Evolutionary conservation across 305 asterid genomes (phyloP), one percentile per base, ranked within the genome.

Genomic region (Stenogyne calaminthoides): DNA sequence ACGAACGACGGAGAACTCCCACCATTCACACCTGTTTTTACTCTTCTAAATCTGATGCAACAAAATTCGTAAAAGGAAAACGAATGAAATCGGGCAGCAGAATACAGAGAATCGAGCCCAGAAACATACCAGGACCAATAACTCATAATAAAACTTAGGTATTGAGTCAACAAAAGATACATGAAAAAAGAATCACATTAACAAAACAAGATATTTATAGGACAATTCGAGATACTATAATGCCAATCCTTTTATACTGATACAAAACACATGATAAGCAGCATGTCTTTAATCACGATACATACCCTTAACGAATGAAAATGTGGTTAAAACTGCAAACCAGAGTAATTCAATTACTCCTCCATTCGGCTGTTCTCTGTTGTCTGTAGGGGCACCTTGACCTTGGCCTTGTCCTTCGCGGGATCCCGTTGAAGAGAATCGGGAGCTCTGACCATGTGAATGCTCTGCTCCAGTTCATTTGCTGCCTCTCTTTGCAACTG

Each of bases 391-490:
- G n/a, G n/a, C n/a, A n/a, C n/a, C n/a, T n/a, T n/a, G n/a, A n/a
- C n/a, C 81, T 89, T 89, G 84, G 70, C 87, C 81, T 89, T 89
- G 82, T 68, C 56, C 82, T 80, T 79, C 6, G 86, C 81, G 62
- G 85, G 76, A 6, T 84, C 92, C 67, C 73, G 52, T 51, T 42
- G 70, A 64, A 83, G 83, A 46, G 67, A 82, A 47, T 67, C 58
- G 7, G 95, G 95, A 73, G 94, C 92, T 81, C 80, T 80, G 84
- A 92, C 69, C 88, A 90, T 34, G 80, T 67, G 67, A 70, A 92
- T 84, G 76, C 86, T 69, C 80, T 89, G 83, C 1, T 77, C 80
- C 77, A 89, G 83, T 81, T 88, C 96, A 70, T 78, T 82, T 2
- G 22, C 19, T 4, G 73, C 93, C 71, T 85, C 88, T 64, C 60